Conservation (phyloP, 1,139 yeast species). For the Citeromyces hawaiiensis region DNA sequence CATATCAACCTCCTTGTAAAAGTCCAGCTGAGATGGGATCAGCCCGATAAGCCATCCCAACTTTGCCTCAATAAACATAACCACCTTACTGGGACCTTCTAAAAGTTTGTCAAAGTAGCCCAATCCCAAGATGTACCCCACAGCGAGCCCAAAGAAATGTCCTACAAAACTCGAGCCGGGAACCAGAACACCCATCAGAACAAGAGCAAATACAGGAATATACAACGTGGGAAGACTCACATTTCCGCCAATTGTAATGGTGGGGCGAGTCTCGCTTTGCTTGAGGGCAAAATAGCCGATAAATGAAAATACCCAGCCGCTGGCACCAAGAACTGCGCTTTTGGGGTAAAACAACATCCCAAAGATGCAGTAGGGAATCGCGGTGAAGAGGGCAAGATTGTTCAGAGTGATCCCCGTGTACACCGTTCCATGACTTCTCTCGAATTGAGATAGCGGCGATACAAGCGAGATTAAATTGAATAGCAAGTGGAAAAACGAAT, state of each 20-base stretch:
- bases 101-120: conserved; percentile 41
- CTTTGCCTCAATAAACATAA: conserved; percentile 54
- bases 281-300: conserved; percentile 49
- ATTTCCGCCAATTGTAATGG: conserved; percentile 19
- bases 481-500: conserved; percentile 44
- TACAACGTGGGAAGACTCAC: conserved; percentile 44
- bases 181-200: conserved; percentile 32
- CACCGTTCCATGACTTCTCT: conserved; percentile 69
- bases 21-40: conserved; percentile 41
- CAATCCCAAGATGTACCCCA: conserved; percentile 42
- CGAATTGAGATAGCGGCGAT: conserved; percentile 58
- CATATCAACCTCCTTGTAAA: conserved; percentile 43
- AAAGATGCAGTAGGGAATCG: conserved; percentile 47
- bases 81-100: conserved; percentile 52
- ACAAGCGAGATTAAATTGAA: conserved; percentile 47
- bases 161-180: conserved; percentile 65
- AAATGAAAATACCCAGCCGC: conserved; percentile 71
- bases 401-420: conserved; percentile 78
- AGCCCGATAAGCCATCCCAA: conserved; percentile 32
- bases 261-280: conserved; percentile 41
- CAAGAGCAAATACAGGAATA: conserved; percentile 42
- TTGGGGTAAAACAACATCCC: conserved; percentile 43
- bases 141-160: conserved; percentile 40
- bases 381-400: conserved; percentile 58
- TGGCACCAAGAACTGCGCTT: conserved; percentile 46